Base-by-base conservation (phyloP, 345 rosid genomes). In the Streptanthus diversifolius region DNA sequence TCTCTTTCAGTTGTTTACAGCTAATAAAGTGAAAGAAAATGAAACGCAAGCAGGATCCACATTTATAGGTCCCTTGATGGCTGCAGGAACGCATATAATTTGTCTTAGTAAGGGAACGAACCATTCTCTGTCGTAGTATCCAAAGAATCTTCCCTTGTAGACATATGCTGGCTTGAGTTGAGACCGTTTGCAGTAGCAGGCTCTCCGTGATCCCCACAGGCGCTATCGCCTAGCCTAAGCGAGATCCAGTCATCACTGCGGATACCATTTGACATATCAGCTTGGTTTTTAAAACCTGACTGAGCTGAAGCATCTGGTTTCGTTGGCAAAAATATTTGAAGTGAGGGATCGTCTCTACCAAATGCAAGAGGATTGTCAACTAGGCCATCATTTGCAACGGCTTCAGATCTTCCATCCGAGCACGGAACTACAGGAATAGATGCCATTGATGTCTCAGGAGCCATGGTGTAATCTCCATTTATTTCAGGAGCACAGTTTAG, bases 241-340 rank as follows among this genome's bases (percentile, higher is more conserved):
- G 98, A 95, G 54, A 91, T 87, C 96, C 96, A 95, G 77, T 90
- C 99, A 44, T 92, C 98, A 61, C 79, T 79, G 12, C 82, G 86
- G 61, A 86, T 73, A 72, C 96, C 89, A 74, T 91, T 91, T 21
- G 96, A 84, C 72, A 79, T 59, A 66, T 87, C 92, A 79, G 80
- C 85, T 74, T 82, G 88, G 77, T 84, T 87, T 75, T 91, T 82
- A 78, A 79, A 18, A 81, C 85, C 80, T 15, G 89, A 53, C 66
- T 83, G 96, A 66, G 75, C 71, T 54, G 96, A 74, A 53, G 85
- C 83, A 80, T 77, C 87, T 48, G 92, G 88, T 79, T 82, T 80
- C 4, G 93, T 87, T 64, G 99, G 96, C 82, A 95, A 92, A 77
- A 95, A 95, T 63, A 91, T 79, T 79, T 95, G 98, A 59, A 91